Evolutionary conservation across 495 filamentous ascomycete genomes (phyloP).

Genomic region (Xylaria scruposa): DNA sequence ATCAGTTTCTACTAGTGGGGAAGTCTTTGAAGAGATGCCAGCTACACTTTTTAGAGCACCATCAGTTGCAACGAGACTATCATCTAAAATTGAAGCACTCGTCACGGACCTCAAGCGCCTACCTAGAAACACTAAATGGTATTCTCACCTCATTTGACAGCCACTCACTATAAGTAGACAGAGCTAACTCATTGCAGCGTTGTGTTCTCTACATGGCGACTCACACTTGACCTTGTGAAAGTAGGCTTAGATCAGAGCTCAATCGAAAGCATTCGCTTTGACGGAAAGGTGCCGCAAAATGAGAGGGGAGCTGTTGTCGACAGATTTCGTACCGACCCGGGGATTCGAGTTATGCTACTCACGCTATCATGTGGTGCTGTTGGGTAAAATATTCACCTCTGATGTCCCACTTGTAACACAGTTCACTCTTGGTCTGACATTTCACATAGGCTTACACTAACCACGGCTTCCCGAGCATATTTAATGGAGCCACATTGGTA

Average conservation of each 20-base stretch:
- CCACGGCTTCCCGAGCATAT: not conserved
- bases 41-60: not conserved
- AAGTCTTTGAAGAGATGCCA: not conserved
- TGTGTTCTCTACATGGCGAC: conserved; percentile 9
- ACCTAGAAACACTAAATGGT: not conserved
- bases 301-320: not conserved
- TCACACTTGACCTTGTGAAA: not conserved
- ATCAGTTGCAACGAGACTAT: not conserved
- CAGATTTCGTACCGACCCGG: not conserved
- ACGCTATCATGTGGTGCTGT: conserved; percentile 9
- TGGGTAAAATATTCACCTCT: not conserved
- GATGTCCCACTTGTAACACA: too few relatives aligned
- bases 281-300: conserved; percentile 14
- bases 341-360: not conserved
- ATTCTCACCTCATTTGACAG: not conserved
- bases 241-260: not conserved
- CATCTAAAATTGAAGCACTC: not conserved
- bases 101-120: not conserved
- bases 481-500: conserved; percentile 16
- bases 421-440: not conserved
- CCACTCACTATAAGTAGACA: not conserved
- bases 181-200: not conserved
- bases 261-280: not conserved
- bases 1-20: not conserved
- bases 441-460: not conserved